A percentile compares a stretch with the other conserved stretches of the same genome.
Evolutionary conservation across 352 stramenopile genomes (phyloP).

Genomic region (Globisporangium cystogenes): DNA sequence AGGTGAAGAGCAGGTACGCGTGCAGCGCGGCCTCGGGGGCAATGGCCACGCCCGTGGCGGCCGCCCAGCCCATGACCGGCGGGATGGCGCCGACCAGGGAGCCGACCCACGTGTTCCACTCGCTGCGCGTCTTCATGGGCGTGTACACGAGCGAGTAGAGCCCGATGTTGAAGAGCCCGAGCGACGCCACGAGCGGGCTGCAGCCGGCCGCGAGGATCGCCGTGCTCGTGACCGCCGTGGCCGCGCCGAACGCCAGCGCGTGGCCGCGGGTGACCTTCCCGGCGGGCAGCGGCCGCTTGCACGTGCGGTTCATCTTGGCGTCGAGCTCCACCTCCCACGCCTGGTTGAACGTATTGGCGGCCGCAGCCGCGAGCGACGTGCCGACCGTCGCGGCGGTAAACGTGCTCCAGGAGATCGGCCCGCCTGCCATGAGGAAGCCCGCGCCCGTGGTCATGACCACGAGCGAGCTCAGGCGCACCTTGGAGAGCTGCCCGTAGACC

Average conservation of each 20-base stretch:
- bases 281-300: constrained; percentile 90
- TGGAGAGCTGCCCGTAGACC: constrained; percentile 92
- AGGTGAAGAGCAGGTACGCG: constrained; percentile 93
- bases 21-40: constrained; percentile 70
- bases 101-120: constrained; percentile 98
- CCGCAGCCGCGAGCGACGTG: constrained; percentile 92
- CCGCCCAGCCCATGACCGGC: constrained; percentile 97
- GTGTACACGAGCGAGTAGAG: constrained; percentile 99
- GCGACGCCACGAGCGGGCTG: constrained; percentile 92
- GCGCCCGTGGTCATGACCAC: constrained; percentile 96
- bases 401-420: constrained; percentile 86
- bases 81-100: constrained; percentile 98
- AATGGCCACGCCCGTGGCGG: constrained; percentile 86
- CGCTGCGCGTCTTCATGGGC: constrained; percentile 94
- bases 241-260: constrained; percentile 78
- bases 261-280: constrained; percentile 74
- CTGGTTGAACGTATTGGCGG: constrained; percentile 98
- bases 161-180: constrained; percentile 97
- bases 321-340: constrained; percentile 95
- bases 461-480: constrained; percentile 92
- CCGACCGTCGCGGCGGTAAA: constrained; percentile 90
- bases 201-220: constrained; percentile 88
- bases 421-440: constrained; percentile 95
- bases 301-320: constrained; percentile 96
- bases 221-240: constrained; percentile 86